A percentile compares a stretch with the other conserved stretches of the same genome.
Evolutionary conservation across 352 stramenopile genomes (phyloP).

Genomic region (Thalassiosira gravida): DNA sequence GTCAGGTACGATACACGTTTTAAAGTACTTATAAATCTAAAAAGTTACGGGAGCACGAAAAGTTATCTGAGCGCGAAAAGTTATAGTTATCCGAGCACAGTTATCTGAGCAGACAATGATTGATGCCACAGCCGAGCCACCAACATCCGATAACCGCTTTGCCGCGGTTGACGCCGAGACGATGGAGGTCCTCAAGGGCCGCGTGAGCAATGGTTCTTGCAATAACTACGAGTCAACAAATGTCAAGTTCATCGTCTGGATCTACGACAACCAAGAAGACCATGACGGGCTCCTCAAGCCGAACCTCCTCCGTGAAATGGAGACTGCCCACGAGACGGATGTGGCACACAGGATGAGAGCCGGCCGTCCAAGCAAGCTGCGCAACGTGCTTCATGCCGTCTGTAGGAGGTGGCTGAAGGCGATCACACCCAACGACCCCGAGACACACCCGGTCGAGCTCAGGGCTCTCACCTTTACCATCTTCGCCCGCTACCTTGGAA

Average conservation of each 20-base stretch:
- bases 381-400: not conserved
- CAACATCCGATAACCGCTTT: not conserved
- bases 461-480: conserved; percentile 6
- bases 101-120: too few relatives aligned
- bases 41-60: too few relatives aligned
- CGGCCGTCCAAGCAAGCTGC: not conserved
- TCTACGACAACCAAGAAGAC: not conserved
- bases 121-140: too few relatives aligned
- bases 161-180: not conserved
- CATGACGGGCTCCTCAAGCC: not conserved
- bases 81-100: too few relatives aligned
- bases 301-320: not conserved
- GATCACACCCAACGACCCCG: not conserved
- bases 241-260: not conserved
- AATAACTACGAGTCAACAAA: not conserved
- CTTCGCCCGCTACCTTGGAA: conserved; percentile 8
- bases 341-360: not conserved
- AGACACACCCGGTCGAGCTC: conserved; percentile 2
- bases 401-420: not conserved
- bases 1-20: too few relatives aligned
- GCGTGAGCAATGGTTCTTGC: not conserved
- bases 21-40: too few relatives aligned
- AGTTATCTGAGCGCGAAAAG: too few relatives aligned
- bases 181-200: not conserved
- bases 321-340: not conserved